Evolutionary conservation across 495 filamentous ascomycete species (phyloP), one percentile per base, ranked within the genome.

Genomic region (Trichoderma erinaceum): DNA sequence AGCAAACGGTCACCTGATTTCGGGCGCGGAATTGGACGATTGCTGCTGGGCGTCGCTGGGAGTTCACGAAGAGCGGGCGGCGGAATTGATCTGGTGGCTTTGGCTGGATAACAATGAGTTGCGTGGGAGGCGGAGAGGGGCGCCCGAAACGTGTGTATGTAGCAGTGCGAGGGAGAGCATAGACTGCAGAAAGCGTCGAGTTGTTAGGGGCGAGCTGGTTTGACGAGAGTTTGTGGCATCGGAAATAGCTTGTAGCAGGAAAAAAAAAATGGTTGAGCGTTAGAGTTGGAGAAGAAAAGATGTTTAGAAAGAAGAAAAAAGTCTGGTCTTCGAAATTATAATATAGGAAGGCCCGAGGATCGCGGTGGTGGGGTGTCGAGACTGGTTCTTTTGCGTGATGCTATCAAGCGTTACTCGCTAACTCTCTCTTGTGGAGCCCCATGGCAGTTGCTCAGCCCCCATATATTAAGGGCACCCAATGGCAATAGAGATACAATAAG

Each of bases 331-430:
- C 15, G 12, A 61, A 61, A 61, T 21, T 61, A 61, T 61, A 32
- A 61, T 61, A 32, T 18, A 61, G 27, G 56, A 32, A 12, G 7
- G 0, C 56, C 56, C 56, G 56, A 61, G 56, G 29, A 32, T 61
- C 56, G 56, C 56, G 56, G 56, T 61, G 56, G 56, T 61, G 56
- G 56, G 56, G 56, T 61, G 27, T 61, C 56, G 56, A 61, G 56
- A 7, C 12, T 21, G 16, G 11, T 23, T 23, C 16, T 16, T 61
- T 4, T 48, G 44, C n/a, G 5, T 15, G 15, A n/a, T 48, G 13
- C 13, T n/a, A 48, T 48, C 44, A 48, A 48, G n/a, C n/a, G 44
- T 4, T 48, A 48, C 44, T 48, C 13, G 44, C 15, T 18, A 48
- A 38, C 35, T 38, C 7, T 38, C 35, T 6, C 35, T 38, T 38